Conservation (phyloP, 2,329 filamentous ascomycete genomes). For the Chalaropsis ovoidea region DNA sequence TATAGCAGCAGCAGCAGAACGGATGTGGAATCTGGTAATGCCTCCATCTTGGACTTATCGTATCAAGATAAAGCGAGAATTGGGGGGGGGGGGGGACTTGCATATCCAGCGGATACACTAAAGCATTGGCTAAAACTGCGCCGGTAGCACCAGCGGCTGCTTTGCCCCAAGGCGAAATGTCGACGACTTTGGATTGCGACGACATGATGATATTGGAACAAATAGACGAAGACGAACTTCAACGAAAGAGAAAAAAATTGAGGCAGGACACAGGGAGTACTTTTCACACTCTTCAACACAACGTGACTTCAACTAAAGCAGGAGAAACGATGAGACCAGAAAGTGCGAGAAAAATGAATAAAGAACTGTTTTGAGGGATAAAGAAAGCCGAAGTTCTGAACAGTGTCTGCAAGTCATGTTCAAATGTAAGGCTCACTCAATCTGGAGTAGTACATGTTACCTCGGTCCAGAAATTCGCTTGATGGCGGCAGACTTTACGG, state of each 20-base stretch:
- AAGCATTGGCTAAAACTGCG: constrained; percentile 84
- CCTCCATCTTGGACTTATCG: neutral
- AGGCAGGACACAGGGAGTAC: neutral
- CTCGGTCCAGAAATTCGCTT: constrained; percentile 1
- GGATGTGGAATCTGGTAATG: neutral
- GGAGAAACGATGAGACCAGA: neutral
- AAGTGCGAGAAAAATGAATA: neutral
- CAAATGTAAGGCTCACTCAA: neutral
- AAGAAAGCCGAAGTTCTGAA: too few relatives aligned
- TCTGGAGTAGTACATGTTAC: constrained; percentile 12
- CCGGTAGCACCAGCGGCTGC: constrained; percentile 87
- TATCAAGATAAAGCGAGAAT: neutral
- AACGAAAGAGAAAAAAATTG: neutral
- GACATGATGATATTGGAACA: constrained; percentile 35
- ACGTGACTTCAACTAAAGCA: neutral
- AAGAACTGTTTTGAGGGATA: too few relatives aligned
- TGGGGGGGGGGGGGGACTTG: constrained; percentile 40
- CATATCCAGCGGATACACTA: constrained; percentile 97
- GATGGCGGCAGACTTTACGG: neutral
- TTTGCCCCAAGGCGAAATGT: constrained; percentile 81
- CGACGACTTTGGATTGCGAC: constrained; percentile 52
- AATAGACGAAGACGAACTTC: neutral
- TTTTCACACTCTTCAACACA: neutral
- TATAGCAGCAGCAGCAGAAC: neutral
- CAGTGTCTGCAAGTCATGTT: neutral